Evolutionary conservation across 441 rosid genomes (phyloP).

Genomic region (Theobroma grandiflorum): DNA sequence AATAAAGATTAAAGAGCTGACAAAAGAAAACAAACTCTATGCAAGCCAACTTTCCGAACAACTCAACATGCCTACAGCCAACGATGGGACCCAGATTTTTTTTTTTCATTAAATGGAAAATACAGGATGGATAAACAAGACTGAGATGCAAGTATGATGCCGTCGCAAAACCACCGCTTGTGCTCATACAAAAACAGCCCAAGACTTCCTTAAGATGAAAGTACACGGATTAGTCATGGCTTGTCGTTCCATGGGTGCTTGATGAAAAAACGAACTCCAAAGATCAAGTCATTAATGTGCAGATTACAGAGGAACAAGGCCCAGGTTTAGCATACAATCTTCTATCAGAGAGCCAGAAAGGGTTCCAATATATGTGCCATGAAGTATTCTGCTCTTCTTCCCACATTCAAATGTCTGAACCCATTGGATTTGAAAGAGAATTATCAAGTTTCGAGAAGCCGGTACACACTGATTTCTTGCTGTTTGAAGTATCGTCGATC

Average conservation of each 20-base stretch:
- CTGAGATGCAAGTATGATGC: neutral
- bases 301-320: neutral
- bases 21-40: neutral
- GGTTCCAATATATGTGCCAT: neutral
- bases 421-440: neutral
- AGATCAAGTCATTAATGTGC: neutral
- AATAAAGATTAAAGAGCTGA: neutral
- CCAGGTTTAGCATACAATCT: neutral
- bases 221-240: neutral
- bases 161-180: neutral
- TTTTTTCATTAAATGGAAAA: neutral
- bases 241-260: neutral
- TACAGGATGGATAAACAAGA: neutral
- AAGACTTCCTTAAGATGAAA: neutral
- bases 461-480: slow-evolving; percentile 51
- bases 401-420: slow-evolving; percentile 1
- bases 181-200: neutral
- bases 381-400: neutral
- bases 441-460: slow-evolving; percentile 39
- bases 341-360: neutral
- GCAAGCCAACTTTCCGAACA: slow-evolving; percentile 11
- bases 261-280: slow-evolving; percentile 3
- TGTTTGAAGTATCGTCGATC: slow-evolving; percentile 55
- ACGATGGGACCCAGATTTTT: neutral
- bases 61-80: neutral